These are phyloP conservation scores for Erodium texanum DNA, from an alignment of 441 rosid species.

Conservation along the genomic window DNA sequence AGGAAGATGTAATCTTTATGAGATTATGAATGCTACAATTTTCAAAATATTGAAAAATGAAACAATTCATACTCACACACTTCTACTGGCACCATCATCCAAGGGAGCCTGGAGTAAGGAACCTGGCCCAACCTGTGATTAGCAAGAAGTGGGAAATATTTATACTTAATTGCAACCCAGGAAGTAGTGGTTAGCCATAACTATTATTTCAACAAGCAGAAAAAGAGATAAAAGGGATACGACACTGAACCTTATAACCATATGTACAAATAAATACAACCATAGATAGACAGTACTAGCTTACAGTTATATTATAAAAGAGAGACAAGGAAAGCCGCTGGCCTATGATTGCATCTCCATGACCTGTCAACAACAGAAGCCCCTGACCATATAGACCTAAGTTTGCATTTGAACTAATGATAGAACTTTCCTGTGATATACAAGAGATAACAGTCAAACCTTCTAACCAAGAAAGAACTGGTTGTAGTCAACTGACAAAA, in stretches of 20 bases:
- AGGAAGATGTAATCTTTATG: neutral
- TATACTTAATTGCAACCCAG: slow-evolving; percentile 3
- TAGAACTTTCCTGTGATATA: slow-evolving; percentile 66
- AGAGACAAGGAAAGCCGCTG: slow-evolving; percentile 92
- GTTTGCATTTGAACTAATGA: slow-evolving; percentile 79
- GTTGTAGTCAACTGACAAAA: neutral
- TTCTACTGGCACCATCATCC: slow-evolving; percentile 65
- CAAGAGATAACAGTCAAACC: slow-evolving; percentile 21
- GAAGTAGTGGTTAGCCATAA: neutral
- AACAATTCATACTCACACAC: slow-evolving; percentile 57
- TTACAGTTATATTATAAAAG: slow-evolving; percentile 93
- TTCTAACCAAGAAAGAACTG: slow-evolving; percentile 5
- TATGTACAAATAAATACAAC: neutral
- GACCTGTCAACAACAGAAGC: slow-evolving; percentile 66
- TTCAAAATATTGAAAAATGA: slow-evolving; percentile 8
- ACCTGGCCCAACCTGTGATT: slow-evolving; percentile 77
- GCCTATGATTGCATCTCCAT: slow-evolving; percentile 84
- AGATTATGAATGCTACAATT: too few relatives aligned
- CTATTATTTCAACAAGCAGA: neutral
- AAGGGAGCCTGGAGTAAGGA: slow-evolving; percentile 84
- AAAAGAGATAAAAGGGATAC: neutral
- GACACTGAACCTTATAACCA: neutral
- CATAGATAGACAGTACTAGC: slow-evolving; percentile 19
- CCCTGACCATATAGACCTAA: slow-evolving; percentile 96
- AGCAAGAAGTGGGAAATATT: slow-evolving; percentile 17